phyloP scores from a whole-genome alignment of 140 eudicot species.

The Ambrosia hybrid region DNA sequence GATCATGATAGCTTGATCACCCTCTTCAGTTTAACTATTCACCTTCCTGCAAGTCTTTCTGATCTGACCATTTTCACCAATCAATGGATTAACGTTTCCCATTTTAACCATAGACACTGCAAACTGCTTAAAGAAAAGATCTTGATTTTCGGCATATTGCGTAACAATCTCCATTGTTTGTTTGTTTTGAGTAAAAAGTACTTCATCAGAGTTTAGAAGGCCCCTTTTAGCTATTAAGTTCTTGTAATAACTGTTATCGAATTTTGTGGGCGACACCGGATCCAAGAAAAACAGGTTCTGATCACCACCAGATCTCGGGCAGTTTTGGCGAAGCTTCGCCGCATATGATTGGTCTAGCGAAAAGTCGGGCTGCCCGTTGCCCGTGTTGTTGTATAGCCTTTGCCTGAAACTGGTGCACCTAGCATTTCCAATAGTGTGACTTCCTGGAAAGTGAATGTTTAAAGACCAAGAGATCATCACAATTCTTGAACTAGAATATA shows the following conservation, averaged over 20 bases:
- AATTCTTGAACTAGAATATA: background rate
- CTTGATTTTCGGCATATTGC: conserved; percentile 59
- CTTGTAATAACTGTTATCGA: conserved; percentile 73
- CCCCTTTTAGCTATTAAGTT: conserved; percentile 61
- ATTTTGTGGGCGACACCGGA: conserved; percentile 48
- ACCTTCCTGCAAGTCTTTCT: conserved; percentile 65
- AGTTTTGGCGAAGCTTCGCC: conserved; percentile 49
- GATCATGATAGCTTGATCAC: background rate
- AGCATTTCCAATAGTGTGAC: conserved; percentile 80
- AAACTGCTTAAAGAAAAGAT: conserved; percentile 71
- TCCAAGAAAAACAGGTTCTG: conserved; percentile 71
- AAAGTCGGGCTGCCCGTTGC: conserved; percentile 53
- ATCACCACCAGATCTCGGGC: conserved; percentile 81
- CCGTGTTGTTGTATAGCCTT: conserved; percentile 72
- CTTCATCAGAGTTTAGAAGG: conserved; percentile 64
- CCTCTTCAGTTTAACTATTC: conserved; percentile 23
- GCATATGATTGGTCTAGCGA: conserved; percentile 58
- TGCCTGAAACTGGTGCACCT: conserved; percentile 80
- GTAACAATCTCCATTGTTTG: conserved; percentile 57
- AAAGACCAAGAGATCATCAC: conserved; percentile 12
- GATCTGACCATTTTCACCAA: conserved; percentile 60
- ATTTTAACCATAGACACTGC: conserved; percentile 75
- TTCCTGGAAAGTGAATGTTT: conserved; percentile 18
- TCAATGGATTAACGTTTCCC: conserved; percentile 73
- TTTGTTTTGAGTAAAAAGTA: conserved; percentile 60